Evolutionary conservation across 257 asterid genomes (phyloP).

Genomic region (Ilex aquifolium): DNA sequence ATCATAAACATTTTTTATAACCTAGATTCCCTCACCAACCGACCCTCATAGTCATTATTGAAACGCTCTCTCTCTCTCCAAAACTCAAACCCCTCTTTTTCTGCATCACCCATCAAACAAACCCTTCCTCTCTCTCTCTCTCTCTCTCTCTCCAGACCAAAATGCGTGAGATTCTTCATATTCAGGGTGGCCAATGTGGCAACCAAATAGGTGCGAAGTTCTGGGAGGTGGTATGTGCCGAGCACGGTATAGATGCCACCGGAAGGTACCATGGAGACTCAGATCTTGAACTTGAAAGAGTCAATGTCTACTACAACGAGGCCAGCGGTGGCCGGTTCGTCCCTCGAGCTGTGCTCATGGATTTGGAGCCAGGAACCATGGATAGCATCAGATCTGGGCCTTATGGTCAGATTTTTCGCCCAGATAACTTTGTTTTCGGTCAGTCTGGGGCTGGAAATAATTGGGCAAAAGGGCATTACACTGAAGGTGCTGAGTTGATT

Average conservation of each 20-base stretch:
- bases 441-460: too few relatives aligned
- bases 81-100: too few relatives aligned
- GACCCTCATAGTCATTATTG: too few relatives aligned
- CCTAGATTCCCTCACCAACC: too few relatives aligned
- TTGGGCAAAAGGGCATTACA: conserved; percentile 19
- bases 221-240: too few relatives aligned
- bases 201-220: conserved; percentile 42
- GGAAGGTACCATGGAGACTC: conserved; percentile 37
- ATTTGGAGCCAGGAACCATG: conserved; percentile 50
- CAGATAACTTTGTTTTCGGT: too few relatives aligned
- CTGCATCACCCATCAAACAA: too few relatives aligned
- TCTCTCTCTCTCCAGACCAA: neutral
- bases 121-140: too few relatives aligned
- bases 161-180: conserved; percentile 50
- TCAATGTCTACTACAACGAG: conserved; percentile 43
- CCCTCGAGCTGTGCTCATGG: conserved; percentile 52
- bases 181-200: conserved; percentile 52
- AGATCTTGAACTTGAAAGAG: conserved; percentile 36
- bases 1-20: too few relatives aligned
- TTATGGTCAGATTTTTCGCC: conserved; percentile 14
- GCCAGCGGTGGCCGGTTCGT: conserved; percentile 40
- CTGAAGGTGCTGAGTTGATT: conserved; percentile 49
- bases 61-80: too few relatives aligned
- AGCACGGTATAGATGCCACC: conserved; percentile 25
- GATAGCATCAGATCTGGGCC: conserved; percentile 43